Evolutionary conservation across 352 stramenopile species (phyloP), one percentile per base, ranked within the genome.

Genomic region (Phytophthora quininea): DNA sequence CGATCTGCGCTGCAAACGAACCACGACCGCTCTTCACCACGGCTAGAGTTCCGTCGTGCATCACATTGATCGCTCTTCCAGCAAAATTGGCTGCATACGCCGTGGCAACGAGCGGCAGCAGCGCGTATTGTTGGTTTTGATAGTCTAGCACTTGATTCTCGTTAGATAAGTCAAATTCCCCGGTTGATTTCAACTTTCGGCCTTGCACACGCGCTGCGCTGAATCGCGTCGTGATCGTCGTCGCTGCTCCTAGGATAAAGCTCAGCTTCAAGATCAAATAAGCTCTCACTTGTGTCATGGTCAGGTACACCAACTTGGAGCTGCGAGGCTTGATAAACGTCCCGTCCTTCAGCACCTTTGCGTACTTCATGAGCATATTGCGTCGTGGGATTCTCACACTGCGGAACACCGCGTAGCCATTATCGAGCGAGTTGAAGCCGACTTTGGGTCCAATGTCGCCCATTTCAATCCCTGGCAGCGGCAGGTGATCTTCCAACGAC

Each of bases 241-340:
- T 76, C 0, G 69, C 75, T 7, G 64, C 64, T 51, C 58, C 58
- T 3, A 68, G 52, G 14, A 68, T 29, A 45, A 72, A 69, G 30
- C 65, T 73, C 47, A 73, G 15, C 29, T 73, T 68, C 8, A 69
- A 24, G 27, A 73, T 68, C 47, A 73, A 56, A 54, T 73, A 70
- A 32, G 76, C 72, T 40, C 77, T 73, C 4, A 86, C 69, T 3
- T 77, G 60, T 3, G 81, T 73, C 77, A 86, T 86, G 10, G 80
- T 89, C 5, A 89, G 48, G 60, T 89, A 89, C 55, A 86, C 72
- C 19, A 90, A 68, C 64, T 88, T 88, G 65, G 86, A 75, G 52
- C 65, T 86, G 67, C 80, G 76, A 3, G 80, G 74, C 69, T 81
- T 79, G 30, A 85, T 54, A 46, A 80, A 89, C 47, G 71, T 84